These are phyloP conservation scores for Globisporangium mamillatum DNA, from an alignment of 352 stramenopile species.

Conservation along the genomic window DNA sequence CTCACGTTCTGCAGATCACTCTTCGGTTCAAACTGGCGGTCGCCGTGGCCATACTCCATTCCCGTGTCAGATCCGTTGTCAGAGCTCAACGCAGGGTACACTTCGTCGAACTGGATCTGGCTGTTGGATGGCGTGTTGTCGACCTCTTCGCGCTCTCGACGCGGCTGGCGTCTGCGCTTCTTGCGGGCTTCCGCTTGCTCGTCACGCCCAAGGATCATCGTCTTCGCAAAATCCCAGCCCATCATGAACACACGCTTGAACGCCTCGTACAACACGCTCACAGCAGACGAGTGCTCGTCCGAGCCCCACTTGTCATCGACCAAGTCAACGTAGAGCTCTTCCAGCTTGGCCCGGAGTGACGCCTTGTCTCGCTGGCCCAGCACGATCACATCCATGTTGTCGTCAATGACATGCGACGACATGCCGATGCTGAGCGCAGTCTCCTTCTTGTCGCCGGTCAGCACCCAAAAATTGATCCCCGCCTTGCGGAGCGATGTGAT, in stretches of 20 bases:
- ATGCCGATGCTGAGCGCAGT: slow-evolving; percentile 86
- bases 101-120: slow-evolving; percentile 58
- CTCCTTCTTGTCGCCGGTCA: slow-evolving; percentile 92
- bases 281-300: slow-evolving; percentile 73
- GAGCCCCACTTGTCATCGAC: slow-evolving; percentile 88
- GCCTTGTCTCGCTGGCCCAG: slow-evolving; percentile 79
- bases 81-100: slow-evolving; percentile 57
- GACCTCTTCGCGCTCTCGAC: slow-evolving; percentile 33
- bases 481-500: slow-evolving; percentile 91
- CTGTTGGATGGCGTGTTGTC: slow-evolving; percentile 35
- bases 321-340: slow-evolving; percentile 84
- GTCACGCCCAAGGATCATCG: slow-evolving; percentile 67
- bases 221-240: slow-evolving; percentile 63
- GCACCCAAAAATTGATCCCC: slow-evolving; percentile 96
- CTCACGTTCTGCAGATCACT: slow-evolving; percentile 22
- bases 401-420: slow-evolving; percentile 87
- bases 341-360: slow-evolving; percentile 66
- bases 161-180: slow-evolving; percentile 54
- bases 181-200: slow-evolving; percentile 66
- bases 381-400: slow-evolving; percentile 90
- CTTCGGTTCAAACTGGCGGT: slow-evolving; percentile 74
- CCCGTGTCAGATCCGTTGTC: slow-evolving; percentile 53
- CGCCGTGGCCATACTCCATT: slow-evolving; percentile 55
- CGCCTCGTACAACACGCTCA: slow-evolving; percentile 75
- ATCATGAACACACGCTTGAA: slow-evolving; percentile 70